These are phyloP conservation scores for Corynespora cassiicola DNA, from an alignment of 2,329 filamentous ascomycete species.

Conservation along the genomic window DNA sequence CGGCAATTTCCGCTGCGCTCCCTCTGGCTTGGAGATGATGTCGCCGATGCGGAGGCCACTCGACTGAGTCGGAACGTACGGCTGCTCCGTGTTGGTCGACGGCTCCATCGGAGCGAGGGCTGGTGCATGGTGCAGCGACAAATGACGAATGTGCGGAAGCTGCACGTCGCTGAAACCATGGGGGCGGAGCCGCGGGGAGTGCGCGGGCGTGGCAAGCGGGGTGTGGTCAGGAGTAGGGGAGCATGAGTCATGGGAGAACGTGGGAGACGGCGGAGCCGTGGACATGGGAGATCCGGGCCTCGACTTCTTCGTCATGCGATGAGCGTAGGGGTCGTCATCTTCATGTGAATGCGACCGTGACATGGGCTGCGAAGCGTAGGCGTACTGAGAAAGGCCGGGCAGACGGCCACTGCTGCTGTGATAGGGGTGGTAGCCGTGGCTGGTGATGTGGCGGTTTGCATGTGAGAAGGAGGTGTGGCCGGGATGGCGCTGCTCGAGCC, in stretches of 20 bases:
- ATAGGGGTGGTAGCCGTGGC: conserved; percentile 55
- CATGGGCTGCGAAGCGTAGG: conserved; percentile 84
- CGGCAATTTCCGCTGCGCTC: conserved; percentile 86
- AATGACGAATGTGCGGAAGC: conserved; percentile 81
- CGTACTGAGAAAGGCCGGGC: conserved; percentile 55
- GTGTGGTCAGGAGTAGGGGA: conserved; percentile 97
- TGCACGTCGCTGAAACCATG: conserved; percentile 75
- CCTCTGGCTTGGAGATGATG: conserved; percentile 89
- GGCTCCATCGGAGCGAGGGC: conserved; percentile 76
- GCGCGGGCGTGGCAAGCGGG: conserved; percentile 94
- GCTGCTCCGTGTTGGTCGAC: conserved; percentile 64
- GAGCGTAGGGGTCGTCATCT: conserved; percentile 79
- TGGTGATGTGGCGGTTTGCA: conserved; percentile 44
- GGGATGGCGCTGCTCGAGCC: conserved; percentile 69
- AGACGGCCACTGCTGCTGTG: conserved; percentile 64
- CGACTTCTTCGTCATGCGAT: conserved; percentile 84
- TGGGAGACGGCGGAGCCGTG: conserved; percentile 93
- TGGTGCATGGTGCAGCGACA: conserved; percentile 70
- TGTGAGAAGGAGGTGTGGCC: conserved; percentile 46
- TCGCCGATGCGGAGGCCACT: conserved; percentile 84
- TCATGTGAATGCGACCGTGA: conserved; percentile 85
- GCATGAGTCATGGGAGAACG: conserved; percentile 93
- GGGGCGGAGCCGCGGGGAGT: conserved; percentile 88
- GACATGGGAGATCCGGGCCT: conserved; percentile 93
- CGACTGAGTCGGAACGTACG: conserved; percentile 61